Conservation (phyloP, 75 land plant genomes). For the Sequoiadendron giganteum region DNA sequence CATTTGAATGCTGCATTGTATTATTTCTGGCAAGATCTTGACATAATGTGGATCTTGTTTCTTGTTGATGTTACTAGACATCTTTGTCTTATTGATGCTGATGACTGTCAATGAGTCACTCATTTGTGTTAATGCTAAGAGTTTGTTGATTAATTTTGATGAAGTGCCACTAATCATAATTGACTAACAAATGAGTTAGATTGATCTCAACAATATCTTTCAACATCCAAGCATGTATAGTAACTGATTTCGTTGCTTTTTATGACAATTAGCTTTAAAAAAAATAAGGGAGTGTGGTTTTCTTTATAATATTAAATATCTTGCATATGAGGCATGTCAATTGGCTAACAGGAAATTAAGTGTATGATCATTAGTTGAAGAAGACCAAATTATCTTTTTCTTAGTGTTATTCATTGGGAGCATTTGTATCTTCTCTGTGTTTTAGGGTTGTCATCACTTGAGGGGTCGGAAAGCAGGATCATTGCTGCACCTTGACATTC, state of each 20-base stretch:
- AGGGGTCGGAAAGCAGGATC: slow-evolving; percentile 94
- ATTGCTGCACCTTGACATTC: slow-evolving; percentile 79
- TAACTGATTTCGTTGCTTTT: not conserved
- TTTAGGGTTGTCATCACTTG: slow-evolving; percentile 80
- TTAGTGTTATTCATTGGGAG: not conserved
- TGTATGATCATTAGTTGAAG: not conserved
- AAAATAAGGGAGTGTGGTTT: not conserved
- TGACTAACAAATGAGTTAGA: not conserved
- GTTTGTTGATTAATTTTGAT: not conserved
- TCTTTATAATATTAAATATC: not conserved
- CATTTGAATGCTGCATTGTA: not conserved
- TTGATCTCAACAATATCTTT: not conserved
- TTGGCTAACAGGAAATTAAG: not conserved
- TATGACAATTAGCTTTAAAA: not conserved
- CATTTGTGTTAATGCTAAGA: too few relatives aligned
- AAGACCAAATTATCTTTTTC: not conserved
- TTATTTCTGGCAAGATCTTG: not conserved
- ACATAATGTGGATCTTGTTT: not conserved
- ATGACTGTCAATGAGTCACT: not conserved
- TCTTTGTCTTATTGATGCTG: not conserved
- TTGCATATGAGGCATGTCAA: not conserved
- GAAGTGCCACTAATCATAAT: not conserved
- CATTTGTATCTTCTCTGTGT: not conserved
- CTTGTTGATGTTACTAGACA: not conserved
- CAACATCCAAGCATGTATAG: not conserved